phyloP scores from a whole-genome alignment of 495 filamentous ascomycete genomes.

The Penicillium alfredii region DNA sequence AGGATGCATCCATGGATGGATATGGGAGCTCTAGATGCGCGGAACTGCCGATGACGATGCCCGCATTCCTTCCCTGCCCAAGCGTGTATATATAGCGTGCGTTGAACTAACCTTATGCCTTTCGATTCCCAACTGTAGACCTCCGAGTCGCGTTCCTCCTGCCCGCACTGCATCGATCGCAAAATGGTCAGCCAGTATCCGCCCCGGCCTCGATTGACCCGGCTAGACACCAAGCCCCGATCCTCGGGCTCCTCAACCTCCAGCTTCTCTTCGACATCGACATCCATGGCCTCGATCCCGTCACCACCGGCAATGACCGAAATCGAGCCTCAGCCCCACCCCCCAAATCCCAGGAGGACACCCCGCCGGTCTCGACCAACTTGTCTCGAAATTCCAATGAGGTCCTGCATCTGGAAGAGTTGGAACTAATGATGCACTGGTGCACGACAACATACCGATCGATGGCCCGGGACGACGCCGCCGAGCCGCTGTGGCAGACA shows the following conservation, averaged over 20 bases:
- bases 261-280: constrained; percentile 11
- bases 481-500: constrained; percentile 40
- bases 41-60: background rate
- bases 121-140: background rate
- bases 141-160: constrained; percentile 6
- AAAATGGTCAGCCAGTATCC: constrained; percentile 30
- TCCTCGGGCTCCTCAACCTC: constrained; percentile 14
- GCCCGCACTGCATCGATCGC: constrained; percentile 31
- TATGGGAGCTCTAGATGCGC: too few relatives aligned
- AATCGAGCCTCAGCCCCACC: background rate
- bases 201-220: constrained; percentile 21
- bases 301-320: constrained; percentile 3
- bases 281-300: constrained; percentile 5
- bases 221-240: constrained; percentile 18
- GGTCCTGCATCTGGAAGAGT: constrained; percentile 23
- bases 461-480: constrained; percentile 26
- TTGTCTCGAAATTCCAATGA: too few relatives aligned
- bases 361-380: too few relatives aligned
- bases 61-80: background rate
- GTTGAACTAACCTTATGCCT: too few relatives aligned
- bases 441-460: constrained; percentile 40
- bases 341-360: too few relatives aligned
- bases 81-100: too few relatives aligned
- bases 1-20: too few relatives aligned
- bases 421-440: constrained; percentile 45